Evolutionary conservation across 306 rosid species (phyloP), one percentile per base, ranked within the genome.

Genomic region (Alnus glutinosa): DNA sequence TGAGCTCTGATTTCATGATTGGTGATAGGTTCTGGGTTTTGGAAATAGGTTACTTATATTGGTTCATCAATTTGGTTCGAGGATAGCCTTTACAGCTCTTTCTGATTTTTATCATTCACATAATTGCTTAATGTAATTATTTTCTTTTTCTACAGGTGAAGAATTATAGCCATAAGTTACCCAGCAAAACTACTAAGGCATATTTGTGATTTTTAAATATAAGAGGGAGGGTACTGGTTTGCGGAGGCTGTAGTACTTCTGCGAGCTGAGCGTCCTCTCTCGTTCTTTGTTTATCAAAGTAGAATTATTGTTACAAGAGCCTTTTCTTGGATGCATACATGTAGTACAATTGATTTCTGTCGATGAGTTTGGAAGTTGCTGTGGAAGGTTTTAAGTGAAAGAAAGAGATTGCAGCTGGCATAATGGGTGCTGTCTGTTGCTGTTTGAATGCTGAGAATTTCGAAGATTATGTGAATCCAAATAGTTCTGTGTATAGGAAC

Each of bases 401-500:
- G 77, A 81, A 66, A 83, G 83, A 81, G 76, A 73, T 77, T 78
- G 77, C 82, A 77, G 85, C 89, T 78, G 86, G 89, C 89, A 85
- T 64, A 73, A 95, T 95, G 98, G 98, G 98, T 79, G 83, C 98
- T 64, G 98, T 92, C 77, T 95, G 97, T 83, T 89, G 98, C 83
- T 95, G 98, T 83, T 77, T 95, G 81, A 88, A 86, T 68, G 82
- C 68, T 55, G 92, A 91, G 6, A 86, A 88, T 77, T 84, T 87
- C 9, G 98, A 92, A 85, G 98, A 90, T 78, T 92, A 91, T 86
- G 87, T 91, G 63, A 92, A 92, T 89, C 98, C 97, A 55, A 91
- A 85, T 84, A 89, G 90, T 86, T 75, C 92, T 71, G 85, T 85
- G 4, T 88, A 83, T 79, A 88, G 98, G 89, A 87, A 92, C 84